Evolutionary conservation across 2,329 filamentous ascomycete genomes (phyloP).

Genomic region (Colletotrichum agaves): DNA sequence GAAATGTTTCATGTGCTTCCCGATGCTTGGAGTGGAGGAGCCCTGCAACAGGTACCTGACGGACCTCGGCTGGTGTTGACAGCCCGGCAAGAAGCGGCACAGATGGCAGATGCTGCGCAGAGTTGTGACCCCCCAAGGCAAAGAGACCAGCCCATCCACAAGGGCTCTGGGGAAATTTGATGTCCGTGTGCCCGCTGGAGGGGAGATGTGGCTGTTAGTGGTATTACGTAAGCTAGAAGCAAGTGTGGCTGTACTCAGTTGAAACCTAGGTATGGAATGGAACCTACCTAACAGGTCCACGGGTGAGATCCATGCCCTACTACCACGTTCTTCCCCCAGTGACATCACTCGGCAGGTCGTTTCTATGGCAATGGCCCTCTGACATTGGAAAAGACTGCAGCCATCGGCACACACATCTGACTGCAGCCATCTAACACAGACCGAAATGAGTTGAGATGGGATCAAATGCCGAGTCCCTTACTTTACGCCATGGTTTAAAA

Average conservation of each 20-base stretch:
- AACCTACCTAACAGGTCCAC: too few species aligned
- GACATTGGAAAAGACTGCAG: slow-evolving; percentile 6
- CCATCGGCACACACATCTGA: neutral
- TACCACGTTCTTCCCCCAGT: slow-evolving; percentile 4
- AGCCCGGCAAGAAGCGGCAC: neutral
- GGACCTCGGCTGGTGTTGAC: neutral
- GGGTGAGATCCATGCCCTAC: too few species aligned
- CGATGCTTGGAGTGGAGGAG: slow-evolving; percentile 22
- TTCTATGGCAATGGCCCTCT: slow-evolving; percentile 16
- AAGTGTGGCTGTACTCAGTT: neutral
- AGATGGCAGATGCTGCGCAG: too few species aligned
- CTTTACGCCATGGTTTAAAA: neutral
- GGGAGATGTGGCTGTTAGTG: neutral
- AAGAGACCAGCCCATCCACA: slow-evolving; percentile 9
- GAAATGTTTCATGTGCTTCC: slow-evolving; percentile 34
- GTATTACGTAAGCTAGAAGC: too few species aligned
- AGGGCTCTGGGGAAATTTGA: slow-evolving; percentile 23
- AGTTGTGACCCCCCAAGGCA: too few species aligned
- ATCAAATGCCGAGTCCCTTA: too few species aligned
- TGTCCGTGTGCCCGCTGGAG: neutral
- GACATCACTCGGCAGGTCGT: slow-evolving; percentile 23
- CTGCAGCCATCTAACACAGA: neutral
- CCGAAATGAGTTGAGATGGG: neutral
- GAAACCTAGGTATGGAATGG: too few species aligned
- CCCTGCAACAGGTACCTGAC: neutral